Evolutionary conservation across 331 rosid genomes (phyloP).

Genomic region (Spiraea crenata): DNA sequence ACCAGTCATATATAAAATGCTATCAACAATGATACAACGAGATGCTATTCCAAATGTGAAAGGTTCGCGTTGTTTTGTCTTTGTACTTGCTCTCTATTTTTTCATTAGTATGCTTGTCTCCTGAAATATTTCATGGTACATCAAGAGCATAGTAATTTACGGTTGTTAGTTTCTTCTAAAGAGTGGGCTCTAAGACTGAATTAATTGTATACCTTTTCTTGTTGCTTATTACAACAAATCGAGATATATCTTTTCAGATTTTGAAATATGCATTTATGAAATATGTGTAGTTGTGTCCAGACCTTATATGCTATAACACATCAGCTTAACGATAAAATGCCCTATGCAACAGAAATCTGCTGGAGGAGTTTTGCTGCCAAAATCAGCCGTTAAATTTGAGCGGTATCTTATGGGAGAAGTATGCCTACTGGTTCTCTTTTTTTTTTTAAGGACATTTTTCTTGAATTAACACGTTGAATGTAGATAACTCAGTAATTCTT

Average conservation of each 20-base stretch:
- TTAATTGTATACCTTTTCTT: background rate
- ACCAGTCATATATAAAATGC: no score
- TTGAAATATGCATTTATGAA: constrained; percentile 9
- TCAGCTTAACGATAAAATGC: constrained; percentile 3
- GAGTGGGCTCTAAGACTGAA: background rate
- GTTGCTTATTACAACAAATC: background rate
- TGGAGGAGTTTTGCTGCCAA: constrained; percentile 88
- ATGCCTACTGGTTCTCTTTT: background rate
- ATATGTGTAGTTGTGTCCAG: background rate
- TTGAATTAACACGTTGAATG: background rate
- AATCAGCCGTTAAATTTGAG: constrained; percentile 89
- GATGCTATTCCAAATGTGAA: background rate
- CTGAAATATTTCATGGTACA: background rate
- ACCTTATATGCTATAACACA: background rate
- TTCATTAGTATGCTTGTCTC: background rate
- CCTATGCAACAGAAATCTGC: constrained; percentile 60
- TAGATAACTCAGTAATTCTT: background rate
- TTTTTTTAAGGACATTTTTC: background rate
- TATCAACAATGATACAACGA: no score
- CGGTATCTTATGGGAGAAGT: constrained; percentile 90
- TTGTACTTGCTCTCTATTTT: background rate
- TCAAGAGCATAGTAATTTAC: background rate
- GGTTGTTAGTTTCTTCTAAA: background rate
- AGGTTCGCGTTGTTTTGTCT: background rate
- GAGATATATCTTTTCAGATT: background rate